Conservation (phyloP, 768 basidiomycete species). For the Rossbeevera mucosa region DNA sequence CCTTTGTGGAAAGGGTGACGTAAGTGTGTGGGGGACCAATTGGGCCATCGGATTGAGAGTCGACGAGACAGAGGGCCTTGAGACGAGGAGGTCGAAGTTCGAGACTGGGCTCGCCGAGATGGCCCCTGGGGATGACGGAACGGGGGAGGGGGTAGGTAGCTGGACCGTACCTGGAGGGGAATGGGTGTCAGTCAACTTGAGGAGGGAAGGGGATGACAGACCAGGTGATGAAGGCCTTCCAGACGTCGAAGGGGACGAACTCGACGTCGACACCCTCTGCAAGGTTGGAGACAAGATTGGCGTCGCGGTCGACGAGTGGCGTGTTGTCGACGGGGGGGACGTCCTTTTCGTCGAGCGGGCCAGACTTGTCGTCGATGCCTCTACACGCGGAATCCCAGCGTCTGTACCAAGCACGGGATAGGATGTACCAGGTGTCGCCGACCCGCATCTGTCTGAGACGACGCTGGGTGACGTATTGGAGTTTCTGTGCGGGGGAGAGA, state of each 20-base stretch:
- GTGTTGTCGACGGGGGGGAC: slow-evolving; percentile 77
- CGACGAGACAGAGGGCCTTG: slow-evolving; percentile 46
- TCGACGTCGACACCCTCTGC: slow-evolving; percentile 68
- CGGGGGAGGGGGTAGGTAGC: slow-evolving; percentile 56
- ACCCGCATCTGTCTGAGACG: slow-evolving; percentile 48
- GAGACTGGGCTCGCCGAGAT: slow-evolving; percentile 45
- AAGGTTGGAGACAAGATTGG: slow-evolving; percentile 40
- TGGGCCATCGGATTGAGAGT: slow-evolving; percentile 24
- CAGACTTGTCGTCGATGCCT: slow-evolving; percentile 66
- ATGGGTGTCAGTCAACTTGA: slow-evolving; percentile 2
- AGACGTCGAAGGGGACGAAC: slow-evolving; percentile 68
- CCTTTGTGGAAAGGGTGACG: slow-evolving; percentile 48
- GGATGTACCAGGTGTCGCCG: slow-evolving; percentile 77
- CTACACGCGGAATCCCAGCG: slow-evolving; percentile 72
- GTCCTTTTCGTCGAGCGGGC: slow-evolving; percentile 53
- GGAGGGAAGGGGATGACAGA: slow-evolving; percentile 7
- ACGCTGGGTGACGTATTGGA: slow-evolving; percentile 45
- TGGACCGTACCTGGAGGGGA: slow-evolving; percentile 68
- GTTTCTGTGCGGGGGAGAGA: slow-evolving; percentile 42
- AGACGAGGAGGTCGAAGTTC: slow-evolving; percentile 72
- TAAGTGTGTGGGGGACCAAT: slow-evolving; percentile 31
- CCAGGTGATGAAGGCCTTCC: slow-evolving; percentile 68
- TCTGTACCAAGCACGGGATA: slow-evolving; percentile 67
- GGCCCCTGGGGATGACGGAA: slow-evolving; percentile 59
- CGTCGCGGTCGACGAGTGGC: slow-evolving; percentile 52